Percentiles rank a stretch among this genome's conserved stretches.
phyloP scores from a whole-genome alignment of 2,329 filamentous ascomycete species.

The Beauveria scarabaeidicola region DNA sequence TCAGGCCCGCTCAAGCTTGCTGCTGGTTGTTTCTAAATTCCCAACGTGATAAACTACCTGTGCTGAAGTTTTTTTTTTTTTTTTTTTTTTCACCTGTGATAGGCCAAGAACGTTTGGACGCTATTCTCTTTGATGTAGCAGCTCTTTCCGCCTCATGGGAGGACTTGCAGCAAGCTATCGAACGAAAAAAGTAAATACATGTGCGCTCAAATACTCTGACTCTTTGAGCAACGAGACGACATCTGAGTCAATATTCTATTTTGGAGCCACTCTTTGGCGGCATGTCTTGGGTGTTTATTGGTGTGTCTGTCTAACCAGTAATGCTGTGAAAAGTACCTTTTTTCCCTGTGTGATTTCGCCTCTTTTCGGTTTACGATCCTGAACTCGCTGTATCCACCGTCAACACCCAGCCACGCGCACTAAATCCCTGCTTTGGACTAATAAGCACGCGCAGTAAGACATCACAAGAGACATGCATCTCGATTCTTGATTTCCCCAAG shows the following conservation, averaged over 20 bases:
- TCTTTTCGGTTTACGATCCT: no score
- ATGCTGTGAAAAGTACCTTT: no score
- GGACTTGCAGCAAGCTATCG: slow-evolving; percentile 1
- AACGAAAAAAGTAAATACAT: background rate
- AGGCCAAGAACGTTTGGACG: no score
- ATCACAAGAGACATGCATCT: background rate
- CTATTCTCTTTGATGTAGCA: no score
- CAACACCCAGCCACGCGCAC: background rate
- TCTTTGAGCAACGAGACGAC: no score
- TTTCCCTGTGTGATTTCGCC: no score
- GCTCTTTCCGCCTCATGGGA: background rate
- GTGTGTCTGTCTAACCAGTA: no score
- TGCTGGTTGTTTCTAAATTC: background rate
- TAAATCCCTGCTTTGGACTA: background rate
- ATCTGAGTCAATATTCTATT: no score
- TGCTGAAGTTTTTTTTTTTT: no score
- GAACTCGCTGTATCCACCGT: background rate
- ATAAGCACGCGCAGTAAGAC: background rate
- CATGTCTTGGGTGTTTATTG: no score
- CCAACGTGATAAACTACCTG: background rate
- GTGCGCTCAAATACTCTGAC: background rate
- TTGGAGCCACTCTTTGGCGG: no score
- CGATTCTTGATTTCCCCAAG: background rate
- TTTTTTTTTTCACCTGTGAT: no score
- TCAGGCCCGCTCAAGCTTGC: background rate